Conservation (phyloP, 2,329 filamentous ascomycete species). For the Amylocarpus encephaloides region DNA sequence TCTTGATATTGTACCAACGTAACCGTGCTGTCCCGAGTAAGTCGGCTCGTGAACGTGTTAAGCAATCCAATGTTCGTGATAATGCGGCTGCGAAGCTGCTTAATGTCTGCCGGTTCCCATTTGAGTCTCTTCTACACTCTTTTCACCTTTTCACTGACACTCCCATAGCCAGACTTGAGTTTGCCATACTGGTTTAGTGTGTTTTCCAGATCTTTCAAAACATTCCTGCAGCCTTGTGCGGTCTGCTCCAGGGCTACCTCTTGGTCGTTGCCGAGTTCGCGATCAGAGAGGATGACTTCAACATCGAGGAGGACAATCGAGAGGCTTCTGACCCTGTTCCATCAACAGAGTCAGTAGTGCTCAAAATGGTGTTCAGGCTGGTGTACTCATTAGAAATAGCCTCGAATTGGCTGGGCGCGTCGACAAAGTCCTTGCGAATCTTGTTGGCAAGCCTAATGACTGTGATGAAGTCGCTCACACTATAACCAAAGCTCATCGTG, state of each 20-base stretch:
- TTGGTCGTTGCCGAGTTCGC: conserved; percentile 17
- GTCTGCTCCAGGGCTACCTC: conserved; percentile 18
- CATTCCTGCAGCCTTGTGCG: conserved; percentile 12
- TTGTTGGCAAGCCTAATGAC: conserved; percentile 16
- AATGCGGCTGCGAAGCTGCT: conserved; percentile 21
- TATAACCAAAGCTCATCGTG: too few relatives aligned
- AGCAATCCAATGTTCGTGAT: conserved; percentile 26
- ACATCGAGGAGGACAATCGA: conserved; percentile 27
- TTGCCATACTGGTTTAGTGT: too few relatives aligned
- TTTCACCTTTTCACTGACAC: too few relatives aligned
- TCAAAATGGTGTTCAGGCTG: not conserved
- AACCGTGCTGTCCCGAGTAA: too few relatives aligned
- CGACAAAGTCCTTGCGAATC: conserved; percentile 18
- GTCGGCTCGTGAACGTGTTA: conserved; percentile 8
- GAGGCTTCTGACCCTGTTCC: conserved; percentile 25
- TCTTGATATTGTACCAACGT: too few relatives aligned
- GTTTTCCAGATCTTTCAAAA: conserved; percentile 22
- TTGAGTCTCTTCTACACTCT: too few relatives aligned
- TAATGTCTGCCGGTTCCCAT: conserved; percentile 25
- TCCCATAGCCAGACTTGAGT: too few relatives aligned
- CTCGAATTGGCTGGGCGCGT: not conserved
- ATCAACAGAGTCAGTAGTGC: not conserved
- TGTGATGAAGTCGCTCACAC: conserved; percentile 3
- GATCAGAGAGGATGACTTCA: conserved; percentile 17
- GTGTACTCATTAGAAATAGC: conserved; percentile 21